Evolutionary conservation across 2,329 filamentous ascomycete species (phyloP).

Genomic region (Trichophyton benhamiae): DNA sequence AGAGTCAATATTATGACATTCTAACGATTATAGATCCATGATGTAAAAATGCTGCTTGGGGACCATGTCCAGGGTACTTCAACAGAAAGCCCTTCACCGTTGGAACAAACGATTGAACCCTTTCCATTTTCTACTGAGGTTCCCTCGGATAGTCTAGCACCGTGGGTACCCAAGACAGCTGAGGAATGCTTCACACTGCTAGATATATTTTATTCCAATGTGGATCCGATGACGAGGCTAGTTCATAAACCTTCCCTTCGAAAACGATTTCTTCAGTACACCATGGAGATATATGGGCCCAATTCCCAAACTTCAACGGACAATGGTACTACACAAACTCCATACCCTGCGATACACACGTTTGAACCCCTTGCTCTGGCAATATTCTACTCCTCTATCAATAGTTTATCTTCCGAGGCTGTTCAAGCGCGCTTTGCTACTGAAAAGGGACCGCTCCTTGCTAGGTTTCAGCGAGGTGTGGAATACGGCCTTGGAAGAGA

Average conservation of each 20-base stretch:
- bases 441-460: neutral
- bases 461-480: neutral
- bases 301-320: neutral
- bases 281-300: neutral
- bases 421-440: neutral
- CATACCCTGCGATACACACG: neutral
- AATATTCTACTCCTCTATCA: neutral
- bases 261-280: neutral
- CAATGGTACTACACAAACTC: neutral
- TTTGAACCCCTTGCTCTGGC: neutral
- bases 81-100: neutral
- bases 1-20: too few species aligned
- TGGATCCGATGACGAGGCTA: neutral
- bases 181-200: neutral
- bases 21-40: conserved; percentile 4
- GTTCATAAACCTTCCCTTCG: neutral
- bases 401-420: neutral
- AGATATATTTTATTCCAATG: neutral
- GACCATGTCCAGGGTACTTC: neutral
- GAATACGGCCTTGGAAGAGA: neutral
- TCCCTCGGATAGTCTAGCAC: neutral
- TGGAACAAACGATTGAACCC: neutral
- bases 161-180: neutral
- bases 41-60: conserved; percentile 8
- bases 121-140: neutral